Conservation (phyloP, 768 basidiomycete genomes). For the Russula griseocarnosa region DNA sequence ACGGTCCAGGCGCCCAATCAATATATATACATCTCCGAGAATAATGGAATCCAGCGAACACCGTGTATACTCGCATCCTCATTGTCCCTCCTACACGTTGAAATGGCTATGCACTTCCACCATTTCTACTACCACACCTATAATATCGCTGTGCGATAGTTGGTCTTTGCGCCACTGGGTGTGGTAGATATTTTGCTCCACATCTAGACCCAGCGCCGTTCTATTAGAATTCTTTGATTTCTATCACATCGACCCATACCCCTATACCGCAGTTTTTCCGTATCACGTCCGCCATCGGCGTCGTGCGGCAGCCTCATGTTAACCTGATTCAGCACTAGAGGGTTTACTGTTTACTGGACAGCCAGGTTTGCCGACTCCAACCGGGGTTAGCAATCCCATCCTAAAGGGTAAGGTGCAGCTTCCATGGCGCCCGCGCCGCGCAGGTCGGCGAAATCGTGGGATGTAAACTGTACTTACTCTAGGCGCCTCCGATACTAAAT, state of each 20-base stretch:
- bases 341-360: background rate
- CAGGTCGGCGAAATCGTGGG: background rate
- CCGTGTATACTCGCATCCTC: background rate
- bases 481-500: background rate
- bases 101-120: slow-evolving; percentile 3
- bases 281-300: slow-evolving; percentile 24
- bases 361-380: slow-evolving; percentile 9
- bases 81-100: background rate
- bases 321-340: slow-evolving; percentile 21
- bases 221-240: slow-evolving; percentile 14
- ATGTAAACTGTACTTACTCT: background rate
- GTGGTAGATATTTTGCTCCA: slow-evolving; percentile 2
- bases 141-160: background rate
- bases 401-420: slow-evolving; percentile 5
- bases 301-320: slow-evolving; percentile 27
- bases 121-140: background rate
- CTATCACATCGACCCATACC: slow-evolving; percentile 22
- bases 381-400: background rate
- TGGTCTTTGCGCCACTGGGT: slow-evolving; percentile 2
- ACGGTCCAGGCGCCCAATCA: slow-evolving; percentile 11
- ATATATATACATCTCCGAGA: slow-evolving; percentile 15
- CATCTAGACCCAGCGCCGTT: slow-evolving; percentile 7
- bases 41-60: slow-evolving; percentile 15
- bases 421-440: slow-evolving; percentile 3
- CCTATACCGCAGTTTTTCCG: slow-evolving; percentile 24